A percentile compares a stretch with the other conserved stretches of the same genome.
phyloP scores from a whole-genome alignment of 352 stramenopile species.

The Phytophthora citricola region DNA sequence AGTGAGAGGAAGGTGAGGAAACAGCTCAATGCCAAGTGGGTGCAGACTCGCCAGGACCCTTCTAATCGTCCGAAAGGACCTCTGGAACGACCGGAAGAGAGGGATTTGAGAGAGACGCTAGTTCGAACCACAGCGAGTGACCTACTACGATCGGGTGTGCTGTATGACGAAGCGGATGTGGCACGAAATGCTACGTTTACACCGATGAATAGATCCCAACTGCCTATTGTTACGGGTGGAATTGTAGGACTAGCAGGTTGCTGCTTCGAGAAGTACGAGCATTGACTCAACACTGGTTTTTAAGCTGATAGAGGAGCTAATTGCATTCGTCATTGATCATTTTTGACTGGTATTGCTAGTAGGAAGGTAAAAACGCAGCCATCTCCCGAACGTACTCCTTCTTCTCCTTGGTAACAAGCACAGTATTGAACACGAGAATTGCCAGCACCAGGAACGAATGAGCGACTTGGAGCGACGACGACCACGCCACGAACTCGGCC shows the following conservation, averaged over 20 bases:
- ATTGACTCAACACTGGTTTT: constrained; percentile 11
- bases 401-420: constrained; percentile 35
- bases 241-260: constrained; percentile 58
- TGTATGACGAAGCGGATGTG: constrained; percentile 53
- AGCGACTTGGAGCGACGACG: constrained; percentile 38
- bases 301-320: background rate
- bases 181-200: constrained; percentile 32
- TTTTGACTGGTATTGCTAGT: constrained; percentile 15
- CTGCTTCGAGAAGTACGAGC: constrained; percentile 54
- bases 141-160: constrained; percentile 42
- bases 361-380: constrained; percentile 44
- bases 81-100: constrained; percentile 59
- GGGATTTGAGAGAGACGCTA: constrained; percentile 54
- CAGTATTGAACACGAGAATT: constrained; percentile 36
- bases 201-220: constrained; percentile 13
- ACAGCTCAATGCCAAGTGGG: constrained; percentile 69
- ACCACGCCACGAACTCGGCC: constrained; percentile 44
- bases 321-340: background rate
- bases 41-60: constrained; percentile 58
- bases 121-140: constrained; percentile 41
- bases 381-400: constrained; percentile 40
- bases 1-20: constrained; percentile 70
- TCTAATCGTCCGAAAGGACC: constrained; percentile 54
- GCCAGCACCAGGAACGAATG: constrained; percentile 47
- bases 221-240: constrained; percentile 44